Base-by-base conservation (phyloP, 805 yeast genomes). In the Metschnikowia continentalis region DNA sequence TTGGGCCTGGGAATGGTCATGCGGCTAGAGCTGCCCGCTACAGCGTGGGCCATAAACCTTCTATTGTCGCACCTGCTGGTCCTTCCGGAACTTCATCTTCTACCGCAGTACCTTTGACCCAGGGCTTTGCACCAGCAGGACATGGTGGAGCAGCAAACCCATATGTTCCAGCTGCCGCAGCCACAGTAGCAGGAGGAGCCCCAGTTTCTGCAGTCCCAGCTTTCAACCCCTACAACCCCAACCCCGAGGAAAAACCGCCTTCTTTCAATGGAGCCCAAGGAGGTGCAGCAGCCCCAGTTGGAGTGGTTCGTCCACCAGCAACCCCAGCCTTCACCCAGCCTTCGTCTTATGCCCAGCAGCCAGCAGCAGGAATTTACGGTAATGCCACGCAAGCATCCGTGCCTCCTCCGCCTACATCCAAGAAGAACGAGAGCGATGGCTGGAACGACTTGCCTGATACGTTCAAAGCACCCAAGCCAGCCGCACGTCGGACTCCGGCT, bases 401-500 rank as follows among this genome's bases (percentile, higher is more conserved):
- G 3, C 32, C 48, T 14, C 53, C 55, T 32, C 62, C 53, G n/a
- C 51, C 53, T 2, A 13, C 48, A 1, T 6, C 47, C 17, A 44
- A 38, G 52, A 77, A 75, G 50, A 68, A 66, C 48, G 80, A 80
- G 40, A 79, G 79, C 36, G 88, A 83, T 36, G 89, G 88, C 3
- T 84, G 90, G 89, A 84, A 83, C 59, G 88, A 83, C 61, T 68
- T 84, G 53, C 89, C 90, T 46, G 75, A 79, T 10, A 68, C 75
- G 8, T 77, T 77, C 68, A 67, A 66, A 54, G 62, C 71, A 1
- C 15, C 53, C 15, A 62, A 68, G 30, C 66, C 76, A 8, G 45
- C 61, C 5, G 38, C 54, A 7, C 77, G 78, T 47, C 71, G 77
- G 36, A 70, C 77, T 32, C 76, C 80, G 19, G 73, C 82, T 15